A percentile compares a stretch with the other conserved stretches of the same genome.
Conservation (phyloP, 2,329 filamentous ascomycete species). For the Ophiostoma novo-ulmi region DNA sequence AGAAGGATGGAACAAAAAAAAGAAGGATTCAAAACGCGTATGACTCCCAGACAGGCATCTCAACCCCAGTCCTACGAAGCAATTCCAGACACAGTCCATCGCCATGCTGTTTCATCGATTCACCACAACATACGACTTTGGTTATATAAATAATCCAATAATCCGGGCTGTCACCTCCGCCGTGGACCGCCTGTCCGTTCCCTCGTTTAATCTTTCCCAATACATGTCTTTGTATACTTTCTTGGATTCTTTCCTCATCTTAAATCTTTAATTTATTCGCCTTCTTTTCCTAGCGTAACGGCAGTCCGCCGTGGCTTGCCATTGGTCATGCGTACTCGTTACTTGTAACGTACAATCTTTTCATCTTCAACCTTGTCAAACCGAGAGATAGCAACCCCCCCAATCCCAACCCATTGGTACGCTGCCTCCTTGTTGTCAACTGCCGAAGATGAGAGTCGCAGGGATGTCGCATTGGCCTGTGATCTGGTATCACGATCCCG, state of each 20-base stretch:
- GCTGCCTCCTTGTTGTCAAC: not conserved
- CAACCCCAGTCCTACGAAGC: not conserved
- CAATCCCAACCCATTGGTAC: not conserved
- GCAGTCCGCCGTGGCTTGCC: not conserved
- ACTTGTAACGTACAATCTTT: not conserved
- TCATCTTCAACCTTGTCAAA: not conserved
- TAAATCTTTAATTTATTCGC: not conserved
- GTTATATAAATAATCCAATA: not conserved
- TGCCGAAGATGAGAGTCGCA: not conserved
- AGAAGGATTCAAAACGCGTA: too few relatives aligned
- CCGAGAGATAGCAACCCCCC: not conserved
- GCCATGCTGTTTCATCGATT: not conserved
- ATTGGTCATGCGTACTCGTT: not conserved
- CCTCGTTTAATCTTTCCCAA: conserved; percentile 8
- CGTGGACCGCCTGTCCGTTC: not conserved
- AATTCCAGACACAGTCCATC: not conserved
- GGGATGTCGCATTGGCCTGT: not conserved
- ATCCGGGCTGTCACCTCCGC: not conserved
- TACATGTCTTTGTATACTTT: not conserved
- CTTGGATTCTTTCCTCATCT: not conserved
- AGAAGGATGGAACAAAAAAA: too few relatives aligned
- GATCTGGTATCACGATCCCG: not conserved
- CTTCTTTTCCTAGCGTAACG: conserved; percentile 4
- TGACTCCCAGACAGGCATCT: not conserved
- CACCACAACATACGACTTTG: conserved; percentile 3